A percentile compares a stretch with the other conserved stretches of the same genome.
Evolutionary conservation across 495 filamentous ascomycete species (phyloP).

Genomic region (Lophiostoma macrostomum): DNA sequence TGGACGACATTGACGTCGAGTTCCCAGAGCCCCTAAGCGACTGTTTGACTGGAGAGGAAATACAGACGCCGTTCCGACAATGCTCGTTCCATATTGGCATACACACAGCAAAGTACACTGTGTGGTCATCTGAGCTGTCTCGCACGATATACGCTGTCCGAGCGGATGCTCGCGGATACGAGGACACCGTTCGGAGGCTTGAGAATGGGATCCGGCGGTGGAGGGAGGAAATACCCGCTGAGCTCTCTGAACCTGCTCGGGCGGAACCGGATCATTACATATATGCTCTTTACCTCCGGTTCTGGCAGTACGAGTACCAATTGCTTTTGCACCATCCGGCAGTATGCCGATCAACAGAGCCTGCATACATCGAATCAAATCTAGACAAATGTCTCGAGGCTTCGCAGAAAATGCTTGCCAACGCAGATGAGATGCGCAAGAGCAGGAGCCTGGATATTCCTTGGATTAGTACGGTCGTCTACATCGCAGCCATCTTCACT

Average conservation of each 20-base stretch:
- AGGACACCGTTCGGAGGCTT: constrained; percentile 57
- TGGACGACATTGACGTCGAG: constrained; percentile 73
- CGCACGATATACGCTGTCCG: constrained; percentile 66
- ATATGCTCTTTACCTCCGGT: constrained; percentile 48
- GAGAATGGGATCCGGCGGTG: constrained; percentile 59
- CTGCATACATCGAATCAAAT: constrained; percentile 61
- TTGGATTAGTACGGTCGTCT: constrained; percentile 71
- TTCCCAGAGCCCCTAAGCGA: constrained; percentile 68
- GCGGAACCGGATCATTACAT: constrained; percentile 52
- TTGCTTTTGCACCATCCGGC: constrained; percentile 68
- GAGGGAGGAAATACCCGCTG: constrained; percentile 55
- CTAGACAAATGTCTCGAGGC: constrained; percentile 65
- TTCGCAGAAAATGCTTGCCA: constrained; percentile 59
- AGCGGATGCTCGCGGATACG: constrained; percentile 56
- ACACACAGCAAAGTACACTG: constrained; percentile 55
- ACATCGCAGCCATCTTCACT: constrained; percentile 70
- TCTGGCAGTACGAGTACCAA: constrained; percentile 48
- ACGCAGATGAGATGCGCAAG: constrained; percentile 56
- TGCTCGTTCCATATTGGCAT: constrained; percentile 66
- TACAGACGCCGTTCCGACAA: constrained; percentile 47
- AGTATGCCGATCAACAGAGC: constrained; percentile 58
- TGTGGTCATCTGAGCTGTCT: constrained; percentile 67
- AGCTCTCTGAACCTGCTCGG: constrained; percentile 46
- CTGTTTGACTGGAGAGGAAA: constrained; percentile 54
- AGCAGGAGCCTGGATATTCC: constrained; percentile 72